phyloP scores from a whole-genome alignment of 768 basidiomycete species.

The Collybia sordida region DNA sequence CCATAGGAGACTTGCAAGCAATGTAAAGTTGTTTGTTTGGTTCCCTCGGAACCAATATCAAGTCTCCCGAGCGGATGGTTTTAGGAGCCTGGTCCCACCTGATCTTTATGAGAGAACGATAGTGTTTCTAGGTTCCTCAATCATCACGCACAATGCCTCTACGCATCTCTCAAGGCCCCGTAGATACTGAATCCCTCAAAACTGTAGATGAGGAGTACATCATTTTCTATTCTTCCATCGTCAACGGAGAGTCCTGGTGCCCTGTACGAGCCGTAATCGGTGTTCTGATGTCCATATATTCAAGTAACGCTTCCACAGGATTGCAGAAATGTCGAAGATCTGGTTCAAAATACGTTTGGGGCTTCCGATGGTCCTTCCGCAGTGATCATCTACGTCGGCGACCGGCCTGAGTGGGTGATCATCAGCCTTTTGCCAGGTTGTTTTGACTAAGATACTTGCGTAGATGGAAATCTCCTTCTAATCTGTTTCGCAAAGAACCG shows the following conservation, averaged over 20 bases:
- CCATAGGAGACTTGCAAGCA: too few species aligned
- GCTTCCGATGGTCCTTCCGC: slow-evolving; percentile 46
- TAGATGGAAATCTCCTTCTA: slow-evolving; percentile 67
- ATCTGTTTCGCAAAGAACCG: slow-evolving; percentile 59
- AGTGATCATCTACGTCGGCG: slow-evolving; percentile 68
- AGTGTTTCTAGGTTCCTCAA: background rate
- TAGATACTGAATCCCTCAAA: slow-evolving; percentile 35
- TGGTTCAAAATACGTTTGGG: slow-evolving; percentile 52
- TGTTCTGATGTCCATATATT: background rate
- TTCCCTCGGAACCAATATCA: too few species aligned
- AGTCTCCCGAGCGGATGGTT: too few species aligned
- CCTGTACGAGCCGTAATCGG: slow-evolving; percentile 44
- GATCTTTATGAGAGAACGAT: too few species aligned
- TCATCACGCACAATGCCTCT: slow-evolving; percentile 47
- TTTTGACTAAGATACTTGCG: slow-evolving; percentile 1
- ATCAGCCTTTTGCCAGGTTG: background rate
- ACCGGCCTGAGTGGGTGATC: slow-evolving; percentile 55
- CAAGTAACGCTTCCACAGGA: slow-evolving; percentile 39
- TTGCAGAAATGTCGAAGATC: slow-evolving; percentile 58
- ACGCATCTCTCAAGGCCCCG: slow-evolving; percentile 32
- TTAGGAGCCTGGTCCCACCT: too few species aligned
- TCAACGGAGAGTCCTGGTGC: slow-evolving; percentile 68
- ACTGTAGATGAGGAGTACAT: slow-evolving; percentile 50
- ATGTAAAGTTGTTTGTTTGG: too few species aligned
- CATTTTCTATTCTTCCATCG: slow-evolving; percentile 71